Base-by-base conservation (phyloP, 306 rosid species). In the Glycine soja region DNA sequence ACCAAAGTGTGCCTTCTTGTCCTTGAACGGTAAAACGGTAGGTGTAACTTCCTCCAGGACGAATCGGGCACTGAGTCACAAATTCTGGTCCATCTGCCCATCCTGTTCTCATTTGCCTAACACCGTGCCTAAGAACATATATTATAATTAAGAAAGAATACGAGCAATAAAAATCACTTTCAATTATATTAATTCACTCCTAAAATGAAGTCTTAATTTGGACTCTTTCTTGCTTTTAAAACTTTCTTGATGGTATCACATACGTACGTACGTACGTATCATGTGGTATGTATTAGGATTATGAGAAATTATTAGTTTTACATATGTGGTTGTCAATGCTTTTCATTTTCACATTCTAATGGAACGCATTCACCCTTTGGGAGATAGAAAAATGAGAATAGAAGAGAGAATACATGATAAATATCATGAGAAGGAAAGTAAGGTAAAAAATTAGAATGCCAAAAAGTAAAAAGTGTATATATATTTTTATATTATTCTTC, bases 21-120 rank as follows among this genome's bases (percentile, higher is more conserved):
- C 94, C 97, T 78, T 89, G 66, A 30, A 96, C 53, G 0, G 97
- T 93, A 54, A 96, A 96, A 11, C 93, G 80, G 65, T 96, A 96
- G 8, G 94, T 92, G 88, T 92, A 96, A 82, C 93, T 91, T 4
- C 65, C 90, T 65, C 97, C 98, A 0, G 99, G 98, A 56, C 94
- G 85, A 82, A 93, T 93, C 0, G 99, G 99, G n/a, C 99, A 96
- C 11, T 96, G 99, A 0, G 99, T 96, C 75, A 96, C 94, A 30
- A 92, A 96, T 74, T 92, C 97, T 0, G 99, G 99, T 14, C 99
- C 99, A 73, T 96, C 99, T 2, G 99, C 96, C 99, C 99, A 93
- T 38, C 97, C 99, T 3, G 91, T 92, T 77, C 98, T 90, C 53
- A 93, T 62, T 70, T 96, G 99, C 16, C 99, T 74, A 58, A 96